A percentile compares a stretch with the other conserved stretches of the same genome.
phyloP scores from a whole-genome alignment of 2,329 filamentous ascomycete species.

The Claviceps pusilla region DNA sequence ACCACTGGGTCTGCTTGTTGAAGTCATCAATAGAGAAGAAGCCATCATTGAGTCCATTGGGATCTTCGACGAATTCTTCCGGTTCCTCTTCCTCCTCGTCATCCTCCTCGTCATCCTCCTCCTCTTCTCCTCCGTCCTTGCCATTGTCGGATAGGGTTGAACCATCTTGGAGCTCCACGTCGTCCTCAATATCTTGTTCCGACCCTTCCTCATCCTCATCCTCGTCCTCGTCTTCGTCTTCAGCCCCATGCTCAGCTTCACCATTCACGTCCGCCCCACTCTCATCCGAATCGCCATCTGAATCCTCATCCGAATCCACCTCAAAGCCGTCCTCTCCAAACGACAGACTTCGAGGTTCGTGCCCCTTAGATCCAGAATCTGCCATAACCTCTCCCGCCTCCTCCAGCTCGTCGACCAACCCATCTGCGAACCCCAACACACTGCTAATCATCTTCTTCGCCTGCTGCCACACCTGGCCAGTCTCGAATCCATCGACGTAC shows the following conservation, averaged over 20 bases:
- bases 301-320: slow-evolving; percentile 16
- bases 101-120: slow-evolving; percentile 9
- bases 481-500: slow-evolving; percentile 74
- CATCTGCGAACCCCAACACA: slow-evolving; percentile 33
- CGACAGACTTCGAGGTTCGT: slow-evolving; percentile 12
- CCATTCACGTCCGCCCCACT: slow-evolving; percentile 7
- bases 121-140: slow-evolving; percentile 19
- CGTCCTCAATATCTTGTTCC: slow-evolving; percentile 11
- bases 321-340: slow-evolving; percentile 18
- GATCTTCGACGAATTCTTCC: slow-evolving; percentile 39
- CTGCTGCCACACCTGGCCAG: slow-evolving; percentile 88
- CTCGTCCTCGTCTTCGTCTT: slow-evolving; percentile 19
- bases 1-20: slow-evolving; percentile 80
- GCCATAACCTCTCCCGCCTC: slow-evolving; percentile 30
- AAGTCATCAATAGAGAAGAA: slow-evolving; percentile 98
- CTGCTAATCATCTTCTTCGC: slow-evolving; percentile 62
- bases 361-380: slow-evolving; percentile 16
- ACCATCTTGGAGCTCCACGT: slow-evolving; percentile 18
- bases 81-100: slow-evolving; percentile 21
- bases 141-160: slow-evolving; percentile 22
- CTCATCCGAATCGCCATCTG: slow-evolving; percentile 9
- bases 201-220: slow-evolving; percentile 18
- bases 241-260: slow-evolving; percentile 8
- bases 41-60: slow-evolving; percentile 80
- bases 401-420: slow-evolving; percentile 33